Evolutionary conservation across 768 basidiomycete species (phyloP).

Genomic region (Lyophyllum semitale): DNA sequence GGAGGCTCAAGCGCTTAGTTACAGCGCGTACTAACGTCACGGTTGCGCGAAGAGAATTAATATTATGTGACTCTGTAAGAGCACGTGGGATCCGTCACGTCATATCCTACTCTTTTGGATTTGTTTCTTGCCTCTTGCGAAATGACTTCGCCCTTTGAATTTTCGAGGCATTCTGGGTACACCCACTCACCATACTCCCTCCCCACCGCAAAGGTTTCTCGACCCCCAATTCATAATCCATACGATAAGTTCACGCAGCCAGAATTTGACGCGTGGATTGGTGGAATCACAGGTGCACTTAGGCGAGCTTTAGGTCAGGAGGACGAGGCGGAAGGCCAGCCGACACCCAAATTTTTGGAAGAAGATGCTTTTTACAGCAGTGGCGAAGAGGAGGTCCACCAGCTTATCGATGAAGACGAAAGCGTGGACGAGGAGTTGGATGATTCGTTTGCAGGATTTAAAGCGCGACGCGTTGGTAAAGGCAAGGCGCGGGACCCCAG

Average conservation of each 20-base stretch:
- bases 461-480: slow-evolving; percentile 47
- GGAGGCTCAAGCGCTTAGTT: too few relatives aligned
- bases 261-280: slow-evolving; percentile 74
- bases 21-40: too few relatives aligned
- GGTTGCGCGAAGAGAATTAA: too few relatives aligned
- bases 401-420: slow-evolving; percentile 11
- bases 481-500: slow-evolving; percentile 66
- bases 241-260: slow-evolving; percentile 71
- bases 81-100: slow-evolving; percentile 4
- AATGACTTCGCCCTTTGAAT: slow-evolving; percentile 17
- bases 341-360: slow-evolving; percentile 12
- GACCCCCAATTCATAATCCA: slow-evolving; percentile 66
- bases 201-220: slow-evolving; percentile 19
- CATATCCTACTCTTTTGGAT: slow-evolving; percentile 1
- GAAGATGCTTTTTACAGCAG: slow-evolving; percentile 7
- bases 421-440: slow-evolving; percentile 36
- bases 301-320: slow-evolving; percentile 59
- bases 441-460: slow-evolving; percentile 58
- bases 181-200: slow-evolving; percentile 13
- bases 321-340: slow-evolving; percentile 24
- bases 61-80: not conserved
- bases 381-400: slow-evolving; percentile 19
- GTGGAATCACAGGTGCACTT: slow-evolving; percentile 58
- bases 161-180: slow-evolving; percentile 9
- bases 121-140: slow-evolving; percentile 5